Evolutionary conservation across 2,329 filamentous ascomycete genomes (phyloP).

Genomic region (Neocatenulostroma microsporum): DNA sequence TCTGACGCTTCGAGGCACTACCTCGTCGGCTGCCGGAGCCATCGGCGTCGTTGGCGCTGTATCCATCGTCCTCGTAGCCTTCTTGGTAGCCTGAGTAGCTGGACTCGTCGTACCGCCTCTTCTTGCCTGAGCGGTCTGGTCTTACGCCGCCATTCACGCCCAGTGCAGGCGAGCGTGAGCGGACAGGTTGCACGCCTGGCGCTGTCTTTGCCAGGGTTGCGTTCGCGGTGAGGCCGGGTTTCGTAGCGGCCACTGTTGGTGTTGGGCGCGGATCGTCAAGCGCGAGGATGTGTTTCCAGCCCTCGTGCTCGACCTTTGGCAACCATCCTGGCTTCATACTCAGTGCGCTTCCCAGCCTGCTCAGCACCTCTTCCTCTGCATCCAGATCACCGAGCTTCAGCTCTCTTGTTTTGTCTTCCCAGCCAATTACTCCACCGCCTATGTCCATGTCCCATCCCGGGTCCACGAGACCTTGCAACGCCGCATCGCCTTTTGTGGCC

Average conservation of each 20-base stretch:
- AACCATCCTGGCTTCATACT: conserved; percentile 38
- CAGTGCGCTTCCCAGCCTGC: conserved; percentile 35
- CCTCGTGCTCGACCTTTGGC: conserved; percentile 33
- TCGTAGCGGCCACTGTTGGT: conserved; percentile 6
- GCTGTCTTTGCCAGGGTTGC: conserved; percentile 22
- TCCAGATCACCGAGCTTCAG: conserved; percentile 25
- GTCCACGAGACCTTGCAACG: conserved; percentile 30
- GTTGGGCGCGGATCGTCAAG: conserved; percentile 33
- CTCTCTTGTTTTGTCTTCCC: conserved; percentile 27
- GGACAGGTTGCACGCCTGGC: conserved; percentile 13
- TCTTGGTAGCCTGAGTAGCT: conserved; percentile 70
- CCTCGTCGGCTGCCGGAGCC: conserved; percentile 33
- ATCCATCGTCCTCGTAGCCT: conserved; percentile 60
- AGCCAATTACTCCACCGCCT: conserved; percentile 31
- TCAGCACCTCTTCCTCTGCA: conserved; percentile 24
- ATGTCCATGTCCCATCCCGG: conserved; percentile 20
- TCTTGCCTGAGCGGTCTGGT: conserved; percentile 60
- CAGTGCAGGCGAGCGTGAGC: conserved; percentile 30
- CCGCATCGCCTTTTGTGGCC: conserved; percentile 33
- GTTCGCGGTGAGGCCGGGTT: conserved; percentile 7
- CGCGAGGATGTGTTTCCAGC: conserved; percentile 38
- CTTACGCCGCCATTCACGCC: conserved; percentile 39
- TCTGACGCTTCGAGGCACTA: conserved; percentile 22
- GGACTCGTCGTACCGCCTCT: conserved; percentile 66
- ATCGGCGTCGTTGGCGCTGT: conserved; percentile 66